Percentiles rank a stretch among this genome's conserved stretches.
Evolutionary conservation across 768 basidiomycete species (phyloP).

Genomic region (Dentipellis sp.): DNA sequence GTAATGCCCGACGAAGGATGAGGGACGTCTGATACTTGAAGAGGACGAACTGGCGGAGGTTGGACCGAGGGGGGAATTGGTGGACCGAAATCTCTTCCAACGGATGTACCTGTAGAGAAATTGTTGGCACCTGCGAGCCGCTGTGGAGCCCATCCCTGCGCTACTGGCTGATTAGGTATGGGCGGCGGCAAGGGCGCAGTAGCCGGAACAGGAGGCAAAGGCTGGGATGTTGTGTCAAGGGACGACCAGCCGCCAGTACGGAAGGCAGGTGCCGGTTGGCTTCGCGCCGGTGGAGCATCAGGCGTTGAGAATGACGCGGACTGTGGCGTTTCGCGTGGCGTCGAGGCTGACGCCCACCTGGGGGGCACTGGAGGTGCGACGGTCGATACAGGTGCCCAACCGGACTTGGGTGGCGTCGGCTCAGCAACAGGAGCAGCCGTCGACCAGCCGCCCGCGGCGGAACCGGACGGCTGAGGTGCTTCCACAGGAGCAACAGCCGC

Average conservation of each 20-base stretch:
- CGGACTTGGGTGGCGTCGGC: conserved; percentile 35
- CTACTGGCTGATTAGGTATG: no score
- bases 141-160: neutral
- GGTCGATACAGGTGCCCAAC: conserved; percentile 22
- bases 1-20: no score
- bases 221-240: conserved; percentile 38
- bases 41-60: neutral
- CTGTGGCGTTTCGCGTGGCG: neutral
- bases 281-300: neutral
- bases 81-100: no score
- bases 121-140: neutral
- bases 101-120: no score
- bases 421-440: neutral
- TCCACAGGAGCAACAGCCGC: conserved; percentile 19
- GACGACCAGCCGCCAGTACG: conserved; percentile 61
- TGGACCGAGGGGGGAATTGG: neutral
- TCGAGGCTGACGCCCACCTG: neutral
- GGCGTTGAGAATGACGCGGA: neutral
- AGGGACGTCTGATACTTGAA: neutral
- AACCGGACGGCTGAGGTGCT: conserved; percentile 20
- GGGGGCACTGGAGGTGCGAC: neutral
- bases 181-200: neutral
- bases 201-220: neutral
- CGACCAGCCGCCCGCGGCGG: conserved; percentile 21
- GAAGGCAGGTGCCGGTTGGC: conserved; percentile 35